phyloP scores from a whole-genome alignment of 2,329 filamentous ascomycete genomes.

The Epichloe sp. region DNA sequence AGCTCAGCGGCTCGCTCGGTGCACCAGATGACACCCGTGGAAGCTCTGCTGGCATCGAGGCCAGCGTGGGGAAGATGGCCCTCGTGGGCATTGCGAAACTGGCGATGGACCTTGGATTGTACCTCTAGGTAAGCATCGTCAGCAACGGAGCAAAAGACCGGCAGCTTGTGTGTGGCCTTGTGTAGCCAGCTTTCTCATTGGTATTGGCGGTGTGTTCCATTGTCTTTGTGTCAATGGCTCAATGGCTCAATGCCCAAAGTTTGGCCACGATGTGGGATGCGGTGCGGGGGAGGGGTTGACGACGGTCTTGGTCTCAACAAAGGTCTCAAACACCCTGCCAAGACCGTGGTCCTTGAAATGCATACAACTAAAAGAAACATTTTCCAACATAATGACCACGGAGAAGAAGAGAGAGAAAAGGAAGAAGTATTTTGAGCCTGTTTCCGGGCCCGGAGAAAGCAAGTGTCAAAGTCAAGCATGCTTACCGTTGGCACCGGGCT shows the following conservation, averaged over 20 bases:
- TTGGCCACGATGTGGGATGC: neutral
- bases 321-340: neutral
- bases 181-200: neutral
- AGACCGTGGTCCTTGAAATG: neutral
- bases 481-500: slow-evolving; percentile 44
- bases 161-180: neutral
- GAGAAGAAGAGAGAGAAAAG: neutral
- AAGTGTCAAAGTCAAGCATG: slow-evolving; percentile 3
- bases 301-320: neutral
- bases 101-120: slow-evolving; percentile 70
- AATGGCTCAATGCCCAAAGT: too few species aligned
- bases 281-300: slow-evolving; percentile 1
- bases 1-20: slow-evolving; percentile 79
- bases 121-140: slow-evolving; percentile 43
- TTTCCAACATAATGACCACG: neutral
- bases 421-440: neutral
- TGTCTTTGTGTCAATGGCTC: neutral
- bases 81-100: slow-evolving; percentile 82
- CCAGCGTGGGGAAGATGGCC: slow-evolving; percentile 85
- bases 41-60: slow-evolving; percentile 75
- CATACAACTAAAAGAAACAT: neutral
- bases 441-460: neutral
- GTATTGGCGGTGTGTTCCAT: neutral
- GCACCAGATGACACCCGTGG: slow-evolving; percentile 90
- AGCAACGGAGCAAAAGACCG: slow-evolving; percentile 3